These are phyloP conservation scores for Saxophila tyrrhenica DNA, from an alignment of 495 filamentous ascomycete genomes.

Conservation along the genomic window DNA sequence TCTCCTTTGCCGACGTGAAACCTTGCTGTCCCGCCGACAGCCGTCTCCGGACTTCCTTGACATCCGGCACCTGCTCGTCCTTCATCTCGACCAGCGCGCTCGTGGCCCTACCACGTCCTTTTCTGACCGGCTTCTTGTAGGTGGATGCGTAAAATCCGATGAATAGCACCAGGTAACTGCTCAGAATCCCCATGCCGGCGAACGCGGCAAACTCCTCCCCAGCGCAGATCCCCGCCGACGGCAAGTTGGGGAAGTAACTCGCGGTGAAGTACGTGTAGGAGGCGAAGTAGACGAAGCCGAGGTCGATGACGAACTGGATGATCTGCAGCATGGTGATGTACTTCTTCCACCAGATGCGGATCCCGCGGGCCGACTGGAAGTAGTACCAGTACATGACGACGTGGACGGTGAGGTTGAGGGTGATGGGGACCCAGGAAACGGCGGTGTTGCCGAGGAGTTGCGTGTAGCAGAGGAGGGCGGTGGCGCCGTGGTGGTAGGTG, in stretches of 20 bases:
- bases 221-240: conserved; percentile 73
- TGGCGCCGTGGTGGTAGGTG: conserved; percentile 78
- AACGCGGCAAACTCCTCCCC: conserved; percentile 97
- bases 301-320: conserved; percentile 68
- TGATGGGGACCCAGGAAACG: conserved; percentile 68
- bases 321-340: conserved; percentile 83
- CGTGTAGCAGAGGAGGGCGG: conserved; percentile 75
- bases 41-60: conserved; percentile 27
- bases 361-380: conserved; percentile 72
- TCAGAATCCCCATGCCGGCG: conserved; percentile 80
- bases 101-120: conserved; percentile 28
- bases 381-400: conserved; percentile 66
- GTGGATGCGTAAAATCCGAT: conserved; percentile 98
- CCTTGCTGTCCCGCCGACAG: conserved; percentile 8
- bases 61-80: conserved; percentile 35
- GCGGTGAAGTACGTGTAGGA: conserved; percentile 49
- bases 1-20: conserved; percentile 10
- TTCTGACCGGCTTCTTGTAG: conserved; percentile 62
- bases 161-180: conserved; percentile 91
- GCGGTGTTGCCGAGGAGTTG: conserved; percentile 69
- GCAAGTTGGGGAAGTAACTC: conserved; percentile 78
- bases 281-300: conserved; percentile 42
- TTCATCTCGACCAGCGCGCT: conserved; percentile 35
- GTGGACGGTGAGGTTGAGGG: conserved; percentile 66
- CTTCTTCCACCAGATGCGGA: conserved; percentile 83